Base-by-base conservation (phyloP, 768 basidiomycete species). In the Lentinula detonsa region DNA sequence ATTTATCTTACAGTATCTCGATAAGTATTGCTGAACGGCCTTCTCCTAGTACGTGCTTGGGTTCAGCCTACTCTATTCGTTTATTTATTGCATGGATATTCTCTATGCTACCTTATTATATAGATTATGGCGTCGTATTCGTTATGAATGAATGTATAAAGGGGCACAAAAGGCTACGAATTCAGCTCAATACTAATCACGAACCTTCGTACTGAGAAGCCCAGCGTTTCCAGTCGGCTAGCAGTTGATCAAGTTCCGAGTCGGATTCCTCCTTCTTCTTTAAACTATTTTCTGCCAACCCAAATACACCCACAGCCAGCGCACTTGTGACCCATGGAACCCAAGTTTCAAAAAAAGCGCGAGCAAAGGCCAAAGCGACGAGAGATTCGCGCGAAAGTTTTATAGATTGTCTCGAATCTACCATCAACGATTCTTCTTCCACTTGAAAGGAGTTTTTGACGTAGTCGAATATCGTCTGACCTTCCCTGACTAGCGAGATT, bases 261-360 rank as follows among this genome's bases (percentile, higher is more conserved):
- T 18, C n/a, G 11, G 53, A 4, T 39, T 18, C 2, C 56, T 16
- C 21, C 23, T 45, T 33, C 42, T 2, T 10, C 35, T 43, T 8
- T 42, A 56, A 43, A 5, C 3, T 57, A 15, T 2, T 49, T 33
- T 59, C 57, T 64, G 66, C 66, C 21, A 71, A 59, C 0, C 85
- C 83, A 74, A 89, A 94, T 28, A 93, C 86, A 2, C 92, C 91
- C 67, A 91, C 85, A 21, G 84, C 79, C 50, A 93, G 68, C 4
- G 87, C 93, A 21, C 85, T 77, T 66, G 81, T 74, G 65, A 90
- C 67, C 68, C 89, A 95, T 11, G 89, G 87, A n/a, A 87, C 81
- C 50, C 93, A 74, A 15, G 87, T 76, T 15, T 73, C 72, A 52
- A 83, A 79, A 64, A 85, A 93, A 23, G 84, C 85, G 49, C 77